Evolutionary conservation across 2,329 filamentous ascomycete genomes (phyloP).

Genomic region (Simplicillium aogashimaense): DNA sequence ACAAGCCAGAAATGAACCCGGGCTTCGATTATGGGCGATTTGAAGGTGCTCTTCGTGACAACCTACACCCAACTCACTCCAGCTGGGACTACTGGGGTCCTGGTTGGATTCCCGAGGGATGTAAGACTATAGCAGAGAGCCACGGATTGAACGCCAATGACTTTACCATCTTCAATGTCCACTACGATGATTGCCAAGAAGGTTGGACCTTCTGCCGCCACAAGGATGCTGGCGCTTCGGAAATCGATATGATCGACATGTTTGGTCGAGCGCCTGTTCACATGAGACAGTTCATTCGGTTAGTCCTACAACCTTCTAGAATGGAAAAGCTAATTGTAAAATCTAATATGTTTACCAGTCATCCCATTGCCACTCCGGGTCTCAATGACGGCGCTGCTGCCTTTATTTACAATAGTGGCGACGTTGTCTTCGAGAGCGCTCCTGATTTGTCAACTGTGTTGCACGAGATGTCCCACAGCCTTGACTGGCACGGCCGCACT

Average conservation of each 20-base stretch:
- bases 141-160: slow-evolving; percentile 9
- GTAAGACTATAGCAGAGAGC: slow-evolving; percentile 2
- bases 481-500: slow-evolving; percentile 5
- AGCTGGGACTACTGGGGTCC: slow-evolving; percentile 4
- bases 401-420: slow-evolving; percentile 4
- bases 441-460: slow-evolving; percentile 3
- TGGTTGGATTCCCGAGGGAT: slow-evolving; percentile 5
- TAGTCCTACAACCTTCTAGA: no score
- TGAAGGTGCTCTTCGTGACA: slow-evolving; percentile 1
- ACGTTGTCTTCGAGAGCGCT: slow-evolving; percentile 5
- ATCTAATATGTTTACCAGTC: neutral
- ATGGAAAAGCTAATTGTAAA: neutral
- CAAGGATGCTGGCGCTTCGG: slow-evolving; percentile 8
- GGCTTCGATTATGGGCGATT: slow-evolving; percentile 3
- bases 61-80: slow-evolving; percentile 5
- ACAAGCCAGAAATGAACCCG: slow-evolving; percentile 5
- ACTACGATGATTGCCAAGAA: slow-evolving; percentile 14
- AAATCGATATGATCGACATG: slow-evolving; percentile 13
- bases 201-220: slow-evolving; percentile 17
- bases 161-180: slow-evolving; percentile 13
- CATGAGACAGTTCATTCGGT: slow-evolving; percentile 6
- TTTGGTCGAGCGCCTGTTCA: slow-evolving; percentile 3
- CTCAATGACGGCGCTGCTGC: slow-evolving; percentile 5
- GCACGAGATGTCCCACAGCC: slow-evolving; percentile 6
- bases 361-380: slow-evolving; percentile 4